phyloP scores from a whole-genome alignment of 106 monocot genomes.

The Phalaenopsis aphrodite region DNA sequence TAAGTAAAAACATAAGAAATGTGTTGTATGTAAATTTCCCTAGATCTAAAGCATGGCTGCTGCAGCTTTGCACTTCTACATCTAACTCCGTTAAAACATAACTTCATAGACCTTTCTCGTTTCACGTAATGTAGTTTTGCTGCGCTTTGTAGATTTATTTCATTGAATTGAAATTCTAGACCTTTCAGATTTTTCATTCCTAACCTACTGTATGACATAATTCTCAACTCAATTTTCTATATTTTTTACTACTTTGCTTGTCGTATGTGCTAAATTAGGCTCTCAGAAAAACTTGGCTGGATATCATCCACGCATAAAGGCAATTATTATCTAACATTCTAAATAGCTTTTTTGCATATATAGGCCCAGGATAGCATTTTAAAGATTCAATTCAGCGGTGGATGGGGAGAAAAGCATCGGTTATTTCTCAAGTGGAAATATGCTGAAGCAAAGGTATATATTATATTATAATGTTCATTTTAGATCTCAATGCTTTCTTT shows the following conservation, averaged over 20 bases:
- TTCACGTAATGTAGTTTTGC: background rate
- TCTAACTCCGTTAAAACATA: background rate
- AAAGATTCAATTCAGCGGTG: slow-evolving; percentile 19
- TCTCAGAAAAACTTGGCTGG: background rate
- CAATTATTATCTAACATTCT: background rate
- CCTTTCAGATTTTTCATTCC: background rate
- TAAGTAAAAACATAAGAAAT: too few species aligned
- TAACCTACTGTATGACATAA: background rate
- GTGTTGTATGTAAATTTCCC: background rate
- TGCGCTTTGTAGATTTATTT: background rate
- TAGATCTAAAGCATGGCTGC: background rate
- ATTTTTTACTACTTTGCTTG: background rate
- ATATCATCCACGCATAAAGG: background rate
- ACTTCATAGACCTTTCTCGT: background rate
- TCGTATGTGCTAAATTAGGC: background rate
- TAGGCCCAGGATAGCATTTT: slow-evolving; percentile 40
- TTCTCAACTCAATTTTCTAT: background rate
- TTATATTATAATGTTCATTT: background rate
- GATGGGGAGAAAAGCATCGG: slow-evolving; percentile 48
- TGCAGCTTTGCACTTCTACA: background rate
- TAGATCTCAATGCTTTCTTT: background rate
- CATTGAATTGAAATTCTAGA: background rate
- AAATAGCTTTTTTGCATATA: background rate
- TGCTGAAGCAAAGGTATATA: slow-evolving; percentile 49
- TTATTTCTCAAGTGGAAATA: slow-evolving; percentile 53